phyloP scores from a whole-genome alignment of 2,329 filamentous ascomycete genomes.

The Dactylonectria macrodidyma region DNA sequence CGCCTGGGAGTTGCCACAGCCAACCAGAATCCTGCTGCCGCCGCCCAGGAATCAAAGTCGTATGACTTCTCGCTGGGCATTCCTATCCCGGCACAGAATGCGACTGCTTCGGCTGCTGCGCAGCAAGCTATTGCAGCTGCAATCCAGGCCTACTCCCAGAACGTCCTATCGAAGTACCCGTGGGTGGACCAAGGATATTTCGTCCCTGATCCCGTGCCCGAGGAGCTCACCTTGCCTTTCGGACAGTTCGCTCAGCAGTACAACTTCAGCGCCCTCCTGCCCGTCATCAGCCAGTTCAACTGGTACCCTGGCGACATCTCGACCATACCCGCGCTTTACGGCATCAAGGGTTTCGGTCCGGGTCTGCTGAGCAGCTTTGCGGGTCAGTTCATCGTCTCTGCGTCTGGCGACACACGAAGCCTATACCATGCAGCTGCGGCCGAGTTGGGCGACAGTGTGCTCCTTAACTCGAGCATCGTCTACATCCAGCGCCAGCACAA shows the following conservation, averaged over 20 bases:
- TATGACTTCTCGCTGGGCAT: slow-evolving; percentile 40
- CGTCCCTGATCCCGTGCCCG: slow-evolving; percentile 30
- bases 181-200: slow-evolving; percentile 43
- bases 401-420: slow-evolving; percentile 29
- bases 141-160: slow-evolving; percentile 22
- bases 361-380: slow-evolving; percentile 28
- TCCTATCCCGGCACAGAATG: slow-evolving; percentile 30
- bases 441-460: slow-evolving; percentile 3
- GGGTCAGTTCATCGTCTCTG: slow-evolving; percentile 25
- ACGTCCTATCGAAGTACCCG: slow-evolving; percentile 35
- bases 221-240: slow-evolving; percentile 39
- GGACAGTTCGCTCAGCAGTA: slow-evolving; percentile 35
- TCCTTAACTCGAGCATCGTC: slow-evolving; percentile 33
- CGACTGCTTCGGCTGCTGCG: not conserved
- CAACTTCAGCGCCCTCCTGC: slow-evolving; percentile 32
- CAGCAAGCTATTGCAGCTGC: slow-evolving; percentile 25
- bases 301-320: slow-evolving; percentile 40
- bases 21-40: not conserved
- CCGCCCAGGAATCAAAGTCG: not conserved
- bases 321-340: slow-evolving; percentile 35
- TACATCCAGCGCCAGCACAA: slow-evolving; percentile 12
- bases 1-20: slow-evolving; percentile 28
- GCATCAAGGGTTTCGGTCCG: slow-evolving; percentile 39
- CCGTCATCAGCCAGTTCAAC: slow-evolving; percentile 34
- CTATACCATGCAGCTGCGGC: slow-evolving; percentile 33